Base-by-base conservation (phyloP, 306 rosid genomes). In the Datisca glomerata region DNA sequence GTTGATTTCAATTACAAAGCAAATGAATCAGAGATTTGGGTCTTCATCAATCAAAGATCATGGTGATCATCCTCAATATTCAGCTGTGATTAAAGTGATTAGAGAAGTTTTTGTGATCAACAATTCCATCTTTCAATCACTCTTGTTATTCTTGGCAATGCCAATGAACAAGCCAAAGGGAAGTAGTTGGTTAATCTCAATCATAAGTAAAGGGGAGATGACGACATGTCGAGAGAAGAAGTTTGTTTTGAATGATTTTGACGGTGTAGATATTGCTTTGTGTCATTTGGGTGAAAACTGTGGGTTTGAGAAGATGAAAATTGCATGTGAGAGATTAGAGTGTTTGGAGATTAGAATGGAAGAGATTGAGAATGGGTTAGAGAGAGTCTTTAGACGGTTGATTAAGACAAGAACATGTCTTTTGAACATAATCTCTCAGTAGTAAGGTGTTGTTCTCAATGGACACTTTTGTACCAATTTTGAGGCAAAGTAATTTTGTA, bases 321-420 rank as follows among this genome's bases (percentile, higher is more conserved):
- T 1, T 9, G 61, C 63, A 35, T 60, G 45, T 8, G 47, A 47
- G 22, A 65, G 43, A 1, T 46, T 74, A 58, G 59, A 72, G 63
- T 70, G 47, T 54, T 74, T 72, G 67, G 85, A 74, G 41, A 59
- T 44, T 20, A 54, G 64, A 24, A 60, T 69, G 50, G 77, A 74
- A 60, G 59, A 47, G 31, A 18, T 80, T 21, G 93, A 77, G 55
- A 74, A 46, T 49, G 68, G 69, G 5, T 37, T 85, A 61, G 81
- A 70, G 41, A 57, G 21, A 6, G 17, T 80, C 27, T 80, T 71
- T 47, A 74, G 80, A 70, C 40, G 51, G 20, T 52, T 85, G 72
- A 65, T 80, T 3, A 85, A 64, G 43, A 56, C 68, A 0, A 85
- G 96, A 65, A 55, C 74, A 39, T 56, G 47, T 4, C 75, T 85